Percentiles rank a stretch among this genome's conserved stretches.
phyloP scores from a whole-genome alignment of 1,284 basidiomycete species.

The Leccinum idahoense region DNA sequence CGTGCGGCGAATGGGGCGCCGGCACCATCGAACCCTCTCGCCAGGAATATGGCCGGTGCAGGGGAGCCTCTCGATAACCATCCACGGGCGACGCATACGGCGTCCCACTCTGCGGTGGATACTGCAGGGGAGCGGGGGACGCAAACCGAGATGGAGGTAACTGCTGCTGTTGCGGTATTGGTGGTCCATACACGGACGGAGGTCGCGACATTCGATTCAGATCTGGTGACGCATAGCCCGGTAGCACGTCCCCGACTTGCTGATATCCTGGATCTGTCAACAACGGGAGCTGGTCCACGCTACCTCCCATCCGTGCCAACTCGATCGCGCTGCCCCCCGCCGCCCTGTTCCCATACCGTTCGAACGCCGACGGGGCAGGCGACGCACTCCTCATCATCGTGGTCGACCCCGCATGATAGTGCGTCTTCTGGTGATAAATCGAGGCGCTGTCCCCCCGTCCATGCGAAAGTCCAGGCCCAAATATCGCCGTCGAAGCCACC shows the following conservation, averaged over 20 bases:
- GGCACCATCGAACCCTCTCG: slow-evolving; percentile 10
- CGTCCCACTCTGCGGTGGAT: slow-evolving; percentile 27
- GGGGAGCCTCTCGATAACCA: slow-evolving; percentile 41
- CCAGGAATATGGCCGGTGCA: slow-evolving; percentile 41
- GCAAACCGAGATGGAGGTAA: slow-evolving; percentile 10
- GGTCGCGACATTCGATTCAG: slow-evolving; percentile 17
- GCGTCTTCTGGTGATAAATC: slow-evolving; percentile 38
- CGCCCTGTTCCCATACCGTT: slow-evolving; percentile 50
- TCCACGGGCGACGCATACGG: slow-evolving; percentile 21
- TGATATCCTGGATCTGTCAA: slow-evolving; percentile 34
- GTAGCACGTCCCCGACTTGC: slow-evolving; percentile 23
- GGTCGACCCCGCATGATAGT: slow-evolving; percentile 35
- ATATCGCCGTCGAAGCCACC: slow-evolving; percentile 53
- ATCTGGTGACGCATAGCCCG: slow-evolving; percentile 24
- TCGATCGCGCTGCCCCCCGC: slow-evolving; percentile 45
- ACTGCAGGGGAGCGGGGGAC: slow-evolving; percentile 18
- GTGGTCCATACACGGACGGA: slow-evolving; percentile 26
- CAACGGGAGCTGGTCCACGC: slow-evolving; percentile 51
- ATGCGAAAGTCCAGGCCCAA: slow-evolving; percentile 36
- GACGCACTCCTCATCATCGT: slow-evolving; percentile 34
- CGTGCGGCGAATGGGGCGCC: slow-evolving; percentile 2
- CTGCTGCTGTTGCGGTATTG: slow-evolving; percentile 8
- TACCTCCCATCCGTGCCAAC: slow-evolving; percentile 38
- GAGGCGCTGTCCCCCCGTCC: slow-evolving; percentile 33
- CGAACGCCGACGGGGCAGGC: slow-evolving; percentile 44